Conservation (phyloP, 2,329 filamentous ascomycete species). For the Chlorencoelia australis region DNA sequence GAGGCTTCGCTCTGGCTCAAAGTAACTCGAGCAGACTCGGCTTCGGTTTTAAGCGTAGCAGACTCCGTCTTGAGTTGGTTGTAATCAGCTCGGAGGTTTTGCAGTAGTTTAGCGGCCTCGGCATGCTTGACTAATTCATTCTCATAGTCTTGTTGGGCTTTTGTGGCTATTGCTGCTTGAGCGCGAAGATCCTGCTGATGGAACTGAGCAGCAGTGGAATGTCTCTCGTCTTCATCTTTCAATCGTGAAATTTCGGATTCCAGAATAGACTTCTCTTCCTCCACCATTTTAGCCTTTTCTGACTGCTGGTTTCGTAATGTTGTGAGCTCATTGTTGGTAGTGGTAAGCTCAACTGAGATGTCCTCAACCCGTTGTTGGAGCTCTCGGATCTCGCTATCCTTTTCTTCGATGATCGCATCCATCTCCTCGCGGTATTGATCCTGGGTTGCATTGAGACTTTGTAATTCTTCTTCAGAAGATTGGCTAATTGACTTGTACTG, state of each 20-base stretch:
- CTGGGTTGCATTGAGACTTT: slow-evolving; percentile 67
- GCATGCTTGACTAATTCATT: slow-evolving; percentile 90
- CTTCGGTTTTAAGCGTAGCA: slow-evolving; percentile 65
- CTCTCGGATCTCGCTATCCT: slow-evolving; percentile 70
- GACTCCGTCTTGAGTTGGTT: slow-evolving; percentile 75
- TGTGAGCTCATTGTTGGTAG: slow-evolving; percentile 74
- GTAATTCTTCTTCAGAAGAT: slow-evolving; percentile 75
- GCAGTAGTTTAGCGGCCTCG: slow-evolving; percentile 80
- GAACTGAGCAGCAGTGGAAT: slow-evolving; percentile 68
- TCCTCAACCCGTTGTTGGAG: slow-evolving; percentile 77
- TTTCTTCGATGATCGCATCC: slow-evolving; percentile 63
- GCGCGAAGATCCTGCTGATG: slow-evolving; percentile 87
- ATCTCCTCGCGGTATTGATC: slow-evolving; percentile 85
- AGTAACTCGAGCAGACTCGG: slow-evolving; percentile 73
- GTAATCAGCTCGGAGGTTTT: slow-evolving; percentile 67
- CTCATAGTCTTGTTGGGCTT: slow-evolving; percentile 93
- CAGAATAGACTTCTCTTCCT: slow-evolving; percentile 72
- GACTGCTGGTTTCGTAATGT: slow-evolving; percentile 70
- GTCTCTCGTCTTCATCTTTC: slow-evolving; percentile 73
- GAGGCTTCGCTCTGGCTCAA: slow-evolving; percentile 74
- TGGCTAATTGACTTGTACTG: slow-evolving; percentile 85
- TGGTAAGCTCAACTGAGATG: slow-evolving; percentile 69
- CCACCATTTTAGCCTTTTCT: slow-evolving; percentile 58
- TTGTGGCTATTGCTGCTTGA: slow-evolving; percentile 86
- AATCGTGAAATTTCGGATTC: slow-evolving; percentile 72